These are phyloP conservation scores for Alternaria rosae DNA, from an alignment of 2,329 filamentous ascomycete species.

Conservation along the genomic window DNA sequence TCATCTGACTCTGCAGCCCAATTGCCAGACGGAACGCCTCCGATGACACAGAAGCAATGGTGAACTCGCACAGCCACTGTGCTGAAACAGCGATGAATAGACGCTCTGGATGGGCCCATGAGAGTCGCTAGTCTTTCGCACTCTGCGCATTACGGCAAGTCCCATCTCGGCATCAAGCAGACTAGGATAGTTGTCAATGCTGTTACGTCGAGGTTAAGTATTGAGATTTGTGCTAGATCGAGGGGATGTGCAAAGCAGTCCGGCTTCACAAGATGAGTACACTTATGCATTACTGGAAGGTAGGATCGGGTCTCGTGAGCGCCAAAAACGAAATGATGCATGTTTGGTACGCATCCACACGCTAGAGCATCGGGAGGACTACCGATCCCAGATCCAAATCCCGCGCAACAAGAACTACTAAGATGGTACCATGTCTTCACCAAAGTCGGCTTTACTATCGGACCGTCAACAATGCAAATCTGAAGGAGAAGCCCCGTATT, in stretches of 20 bases:
- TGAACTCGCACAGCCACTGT: conserved; percentile 1
- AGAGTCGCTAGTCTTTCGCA: background rate
- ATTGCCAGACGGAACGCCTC: conserved; percentile 13
- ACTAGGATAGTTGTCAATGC: background rate
- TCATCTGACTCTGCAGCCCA: background rate
- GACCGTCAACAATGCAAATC: conserved; percentile 1
- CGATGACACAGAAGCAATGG: background rate
- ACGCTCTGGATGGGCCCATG: conserved; percentile 4
- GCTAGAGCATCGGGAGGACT: conserved; percentile 10
- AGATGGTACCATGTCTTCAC: background rate
- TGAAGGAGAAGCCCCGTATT: background rate
- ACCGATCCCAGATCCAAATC: conserved; percentile 17
- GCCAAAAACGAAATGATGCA: background rate
- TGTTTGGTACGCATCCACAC: background rate
- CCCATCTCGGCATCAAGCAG: background rate
- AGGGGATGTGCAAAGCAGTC: background rate
- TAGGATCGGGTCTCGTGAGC: background rate
- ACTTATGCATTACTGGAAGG: background rate
- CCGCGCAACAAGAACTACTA: conserved; percentile 4
- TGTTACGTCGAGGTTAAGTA: conserved; percentile 2
- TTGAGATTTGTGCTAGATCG: background rate
- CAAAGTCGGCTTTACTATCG: background rate
- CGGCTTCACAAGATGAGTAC: background rate
- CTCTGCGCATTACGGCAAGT: background rate
- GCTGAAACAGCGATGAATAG: conserved; percentile 1